These are phyloP conservation scores for Pisolithus orientalis DNA, from an alignment of 768 basidiomycete genomes.

Conservation along the genomic window DNA sequence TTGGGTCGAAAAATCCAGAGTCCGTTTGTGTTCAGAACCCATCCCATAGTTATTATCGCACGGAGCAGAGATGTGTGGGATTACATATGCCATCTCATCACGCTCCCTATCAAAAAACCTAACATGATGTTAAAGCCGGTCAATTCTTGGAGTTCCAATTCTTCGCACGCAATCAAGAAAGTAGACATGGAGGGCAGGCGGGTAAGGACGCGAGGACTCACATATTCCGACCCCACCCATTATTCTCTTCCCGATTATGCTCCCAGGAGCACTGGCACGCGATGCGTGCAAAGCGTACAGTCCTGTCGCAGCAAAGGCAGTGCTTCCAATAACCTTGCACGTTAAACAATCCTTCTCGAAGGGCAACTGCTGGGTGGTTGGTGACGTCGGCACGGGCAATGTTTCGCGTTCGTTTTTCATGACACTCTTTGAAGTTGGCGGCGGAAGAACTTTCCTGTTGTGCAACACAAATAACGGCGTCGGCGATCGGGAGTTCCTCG, in stretches of 20 bases:
- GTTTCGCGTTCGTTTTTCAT: neutral
- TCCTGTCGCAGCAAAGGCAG: conserved; percentile 55
- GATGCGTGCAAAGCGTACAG: conserved; percentile 63
- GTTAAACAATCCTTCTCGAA: conserved; percentile 50
- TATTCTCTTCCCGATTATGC: conserved; percentile 51
- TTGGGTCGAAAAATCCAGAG: too few species aligned
- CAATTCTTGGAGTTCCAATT: conserved; percentile 1
- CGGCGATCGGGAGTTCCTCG: too few species aligned
- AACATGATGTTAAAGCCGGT: neutral
- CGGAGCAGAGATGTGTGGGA: too few species aligned
- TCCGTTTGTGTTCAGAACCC: too few species aligned
- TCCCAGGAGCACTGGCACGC: conserved; percentile 57
- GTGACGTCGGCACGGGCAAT: neutral
- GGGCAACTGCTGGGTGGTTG: neutral
- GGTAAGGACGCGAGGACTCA: conserved; percentile 24
- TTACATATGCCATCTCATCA: conserved; percentile 23
- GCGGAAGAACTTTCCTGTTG: neutral
- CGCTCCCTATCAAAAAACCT: conserved; percentile 27
- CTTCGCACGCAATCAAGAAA: neutral
- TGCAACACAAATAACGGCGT: neutral
- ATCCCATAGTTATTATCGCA: neutral
- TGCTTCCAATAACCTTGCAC: conserved; percentile 64
- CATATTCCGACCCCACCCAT: conserved; percentile 60
- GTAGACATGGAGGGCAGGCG: neutral
- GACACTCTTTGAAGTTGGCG: neutral